Base-by-base conservation (phyloP, 495 filamentous ascomycete genomes). In the Podospora comata region DNA sequence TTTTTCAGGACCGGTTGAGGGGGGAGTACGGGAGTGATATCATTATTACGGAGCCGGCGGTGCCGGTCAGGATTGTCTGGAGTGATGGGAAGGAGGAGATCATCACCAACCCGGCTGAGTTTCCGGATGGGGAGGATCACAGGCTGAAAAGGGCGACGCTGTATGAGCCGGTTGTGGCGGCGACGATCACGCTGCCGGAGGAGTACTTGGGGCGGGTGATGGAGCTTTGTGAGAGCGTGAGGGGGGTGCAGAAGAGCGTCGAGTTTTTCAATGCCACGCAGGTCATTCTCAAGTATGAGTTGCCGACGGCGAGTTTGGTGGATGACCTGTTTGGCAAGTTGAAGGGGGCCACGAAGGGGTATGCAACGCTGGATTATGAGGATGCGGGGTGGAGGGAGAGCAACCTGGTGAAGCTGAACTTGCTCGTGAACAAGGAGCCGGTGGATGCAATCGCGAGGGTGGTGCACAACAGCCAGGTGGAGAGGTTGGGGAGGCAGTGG, bases 311-410 rank as follows among this genome's bases (percentile, higher is more conserved):
- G 2, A 91, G 95, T 60, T 81, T 99, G 7, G 95, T 98, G 1
- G 94, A 97, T 72, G 94, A 99, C 78, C 92, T 99, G 80, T 99
- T 99, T 76, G 96, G 96, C 27, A 97, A 96, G 79, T 82, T 99
- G 64, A 99, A 99, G 78, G 91, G 93, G 27, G 86, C 89, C 2
- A 97, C 93, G 18, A 86, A 85, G 70, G 85, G 85, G 3, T 87
- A 87, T 58, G 93, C 93, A 5, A 92, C 89, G 66, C 85, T 97
- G 16, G 93, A 97, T 77, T 97, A 97, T 78, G 95, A 99, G 78
- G 95, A 99, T 71, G 91, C 94, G 0, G 95, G 88, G 0, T 99
- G 91, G 86, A 87, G 89, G 15, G 81, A 85, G 66, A 91, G 90
- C 73, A 88, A 88, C 62, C 88, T 99, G 62, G 88, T 92, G 68